Evolutionary conservation across 805 yeast genomes (phyloP), one percentile per base, ranked within the genome.

Genomic region (Starmerella davenportii): DNA sequence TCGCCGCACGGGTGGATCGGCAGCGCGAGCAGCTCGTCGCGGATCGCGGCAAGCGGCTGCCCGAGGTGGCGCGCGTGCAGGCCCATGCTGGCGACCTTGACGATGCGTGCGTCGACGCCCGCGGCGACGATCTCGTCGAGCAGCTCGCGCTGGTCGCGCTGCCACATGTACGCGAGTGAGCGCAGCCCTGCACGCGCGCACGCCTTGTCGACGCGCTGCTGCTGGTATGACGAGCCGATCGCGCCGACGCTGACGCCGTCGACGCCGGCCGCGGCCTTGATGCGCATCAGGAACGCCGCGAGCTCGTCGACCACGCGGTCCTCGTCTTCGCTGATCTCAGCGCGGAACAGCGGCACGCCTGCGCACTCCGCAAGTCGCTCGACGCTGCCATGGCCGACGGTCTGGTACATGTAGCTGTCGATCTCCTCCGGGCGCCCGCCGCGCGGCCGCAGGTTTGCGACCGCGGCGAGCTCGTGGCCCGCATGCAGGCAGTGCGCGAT

Each of bases 1-100:
- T 90, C 99, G 13, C 99, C 99, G 61, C 98, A 90, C 0, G 90
- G 74, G 55, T 87, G 95, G 13, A 85, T 79, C 2, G 85, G 93
- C 43, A 85, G 60, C 11, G 38, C 40, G 4, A 51, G 45, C 53
- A 90, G 56, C 0, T 61, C 66, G 1, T 81, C 78, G 39, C 67
- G 69, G 45, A 77, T 61, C 43, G 79, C 69, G 4, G 64, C 69
- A 32, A 90, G 61, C 2, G 75, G 61, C 54, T 69, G 68, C 2
- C 92, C 93, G 43, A 90, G 60, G 57, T 84, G 79, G 1, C 52
- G 53, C 14, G 67, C 65, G 40, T 69, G 64, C 36, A 90, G 65
- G 0, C 98, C 98, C 37, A 78, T 65, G 1, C 95, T 94, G 1
- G 98, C 98, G 19, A 85, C 95, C 60, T 90, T 90, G 37, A 90